Percentiles rank a stretch among this genome's conserved stretches.
phyloP scores from a whole-genome alignment of 495 filamentous ascomycete species.

The Friedmanniomyces endolithicus region DNA sequence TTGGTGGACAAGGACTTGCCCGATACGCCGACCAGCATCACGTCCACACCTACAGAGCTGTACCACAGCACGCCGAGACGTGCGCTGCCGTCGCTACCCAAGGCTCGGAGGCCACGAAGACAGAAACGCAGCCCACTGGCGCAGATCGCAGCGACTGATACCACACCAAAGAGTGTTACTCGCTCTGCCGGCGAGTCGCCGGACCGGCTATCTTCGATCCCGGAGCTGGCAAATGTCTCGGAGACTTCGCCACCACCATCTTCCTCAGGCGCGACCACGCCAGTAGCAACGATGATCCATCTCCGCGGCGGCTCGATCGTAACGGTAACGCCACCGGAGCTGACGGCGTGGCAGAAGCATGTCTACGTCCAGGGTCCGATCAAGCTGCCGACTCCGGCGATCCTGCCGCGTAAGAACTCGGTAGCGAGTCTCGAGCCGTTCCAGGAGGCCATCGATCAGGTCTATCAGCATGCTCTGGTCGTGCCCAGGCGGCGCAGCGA shows the following conservation, averaged over 20 bases:
- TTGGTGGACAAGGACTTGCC: constrained; percentile 10
- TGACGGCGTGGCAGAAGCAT: constrained; percentile 19
- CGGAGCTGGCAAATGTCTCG: neutral
- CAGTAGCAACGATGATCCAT: constrained; percentile 13
- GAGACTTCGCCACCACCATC: constrained; percentile 8
- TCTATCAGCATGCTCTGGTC: constrained; percentile 11
- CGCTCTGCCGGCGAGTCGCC: neutral
- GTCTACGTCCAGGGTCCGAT: constrained; percentile 21
- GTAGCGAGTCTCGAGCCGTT: constrained; percentile 20
- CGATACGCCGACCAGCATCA: constrained; percentile 10
- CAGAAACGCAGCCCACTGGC: constrained; percentile 8
- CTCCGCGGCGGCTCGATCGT: constrained; percentile 19
- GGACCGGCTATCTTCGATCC: constrained; percentile 8
- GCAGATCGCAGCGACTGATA: neutral
- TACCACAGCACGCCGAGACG: neutral
- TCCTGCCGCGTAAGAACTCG: constrained; percentile 17
- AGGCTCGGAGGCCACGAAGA: neutral
- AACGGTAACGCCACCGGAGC: constrained; percentile 17
- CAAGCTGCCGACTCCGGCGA: constrained; percentile 14
- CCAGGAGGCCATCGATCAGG: constrained; percentile 18
- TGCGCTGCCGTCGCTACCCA: neutral
- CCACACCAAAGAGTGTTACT: neutral
- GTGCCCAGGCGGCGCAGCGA: constrained; percentile 14
- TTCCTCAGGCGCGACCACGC: constrained; percentile 3
- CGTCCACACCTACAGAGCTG: constrained; percentile 10